A percentile compares a stretch with the other conserved stretches of the same genome.
phyloP scores from a whole-genome alignment of 1,139 yeast species.

The Chernovozyma aurita region DNA sequence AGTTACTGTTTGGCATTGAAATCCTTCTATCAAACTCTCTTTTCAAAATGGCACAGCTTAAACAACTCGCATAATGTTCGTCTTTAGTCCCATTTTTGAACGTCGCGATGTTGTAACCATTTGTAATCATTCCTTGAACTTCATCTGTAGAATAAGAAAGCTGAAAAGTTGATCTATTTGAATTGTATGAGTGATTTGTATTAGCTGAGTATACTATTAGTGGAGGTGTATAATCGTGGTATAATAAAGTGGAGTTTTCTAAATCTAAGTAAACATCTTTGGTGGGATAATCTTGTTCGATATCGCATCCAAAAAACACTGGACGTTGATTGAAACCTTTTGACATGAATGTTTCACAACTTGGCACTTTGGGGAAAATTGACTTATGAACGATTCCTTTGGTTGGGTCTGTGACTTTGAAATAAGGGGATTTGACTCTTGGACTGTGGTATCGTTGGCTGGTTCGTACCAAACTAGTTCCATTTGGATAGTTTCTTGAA shows the following conservation, averaged over 20 bases:
- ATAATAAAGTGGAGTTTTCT: background rate
- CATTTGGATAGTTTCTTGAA: conserved; percentile 35
- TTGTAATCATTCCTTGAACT: conserved; percentile 39
- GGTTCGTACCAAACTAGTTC: conserved; percentile 21
- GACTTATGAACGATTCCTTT: conserved; percentile 10
- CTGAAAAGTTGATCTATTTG: conserved; percentile 62
- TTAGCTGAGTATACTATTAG: conserved; percentile 52
- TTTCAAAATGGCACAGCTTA: conserved; percentile 57
- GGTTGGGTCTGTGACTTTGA: conserved; percentile 6
- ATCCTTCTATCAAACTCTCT: conserved; percentile 45
- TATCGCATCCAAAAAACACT: conserved; percentile 53
- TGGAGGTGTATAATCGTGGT: conserved; percentile 39
- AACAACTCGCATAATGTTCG: conserved; percentile 41
- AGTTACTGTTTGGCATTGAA: background rate
- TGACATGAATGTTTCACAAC: conserved; percentile 23
- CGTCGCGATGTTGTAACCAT: conserved; percentile 52
- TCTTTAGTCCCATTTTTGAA: conserved; percentile 33
- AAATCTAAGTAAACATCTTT: background rate
- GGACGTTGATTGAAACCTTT: conserved; percentile 34
- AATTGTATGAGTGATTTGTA: conserved; percentile 29
- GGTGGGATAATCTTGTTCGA: conserved; percentile 28
- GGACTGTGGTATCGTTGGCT: conserved; percentile 20
- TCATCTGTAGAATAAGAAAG: conserved; percentile 44
- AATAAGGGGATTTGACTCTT: conserved; percentile 15
- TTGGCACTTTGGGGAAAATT: conserved; percentile 38